Evolutionary conservation across 768 basidiomycete genomes (phyloP).

Genomic region (Leucocoprinus sp.): DNA sequence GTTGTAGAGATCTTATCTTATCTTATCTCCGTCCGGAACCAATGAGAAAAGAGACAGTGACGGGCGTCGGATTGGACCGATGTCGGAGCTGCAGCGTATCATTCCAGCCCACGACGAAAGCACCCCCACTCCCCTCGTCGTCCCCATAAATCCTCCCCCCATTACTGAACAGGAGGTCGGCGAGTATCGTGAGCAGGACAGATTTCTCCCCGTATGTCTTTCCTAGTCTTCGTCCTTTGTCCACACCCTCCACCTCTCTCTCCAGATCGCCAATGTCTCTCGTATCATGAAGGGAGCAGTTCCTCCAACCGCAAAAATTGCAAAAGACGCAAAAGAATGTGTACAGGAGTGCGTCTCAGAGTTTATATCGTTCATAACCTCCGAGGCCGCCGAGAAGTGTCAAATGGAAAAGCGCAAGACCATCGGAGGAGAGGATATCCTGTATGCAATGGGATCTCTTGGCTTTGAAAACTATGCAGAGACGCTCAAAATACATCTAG

Average conservation of each 20-base stretch:
- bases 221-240: neutral
- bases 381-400: slow-evolving; percentile 93
- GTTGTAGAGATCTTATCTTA: neutral
- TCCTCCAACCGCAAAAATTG: slow-evolving; percentile 88
- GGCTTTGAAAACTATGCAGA: slow-evolving; percentile 96
- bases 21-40: slow-evolving; percentile 1
- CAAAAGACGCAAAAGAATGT: slow-evolving; percentile 97
- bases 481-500: slow-evolving; percentile 85
- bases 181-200: slow-evolving; percentile 92
- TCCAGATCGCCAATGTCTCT: slow-evolving; percentile 93
- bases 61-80: slow-evolving; percentile 8
- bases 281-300: slow-evolving; percentile 94
- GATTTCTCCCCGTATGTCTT: slow-evolving; percentile 77
- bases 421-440: slow-evolving; percentile 94
- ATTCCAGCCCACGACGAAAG: slow-evolving; percentile 31
- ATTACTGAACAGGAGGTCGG: slow-evolving; percentile 92
- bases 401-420: slow-evolving; percentile 95
- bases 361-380: slow-evolving; percentile 97
- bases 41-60: slow-evolving; percentile 1
- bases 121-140: slow-evolving; percentile 24
- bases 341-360: slow-evolving; percentile 98
- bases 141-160: slow-evolving; percentile 50
- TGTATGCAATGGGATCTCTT: slow-evolving; percentile 87
- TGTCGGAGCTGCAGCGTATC: slow-evolving; percentile 33
- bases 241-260: neutral